Percentiles rank a stretch among this genome's conserved stretches.
Evolutionary conservation across 176 grass and related monocot genomes (phyloP).

Genomic region (Zoysia japonica): DNA sequence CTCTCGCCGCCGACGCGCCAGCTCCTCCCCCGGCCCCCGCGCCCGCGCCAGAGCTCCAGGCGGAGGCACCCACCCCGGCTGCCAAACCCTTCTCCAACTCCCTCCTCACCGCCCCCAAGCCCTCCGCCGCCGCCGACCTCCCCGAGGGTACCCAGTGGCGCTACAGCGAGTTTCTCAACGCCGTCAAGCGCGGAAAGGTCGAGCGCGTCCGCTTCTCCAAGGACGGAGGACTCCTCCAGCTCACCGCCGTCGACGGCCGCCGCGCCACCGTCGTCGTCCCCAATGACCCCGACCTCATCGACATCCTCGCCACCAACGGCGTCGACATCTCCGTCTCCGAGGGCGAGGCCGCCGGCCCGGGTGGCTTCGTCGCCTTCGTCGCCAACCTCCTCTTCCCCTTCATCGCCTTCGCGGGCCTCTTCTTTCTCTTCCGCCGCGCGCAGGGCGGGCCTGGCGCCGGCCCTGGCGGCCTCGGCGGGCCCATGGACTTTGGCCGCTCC

Average conservation of each 20-base stretch:
- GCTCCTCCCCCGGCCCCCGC: not conserved
- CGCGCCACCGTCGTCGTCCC: constrained; percentile 75
- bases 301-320: constrained; percentile 94
- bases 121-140: constrained; percentile 51
- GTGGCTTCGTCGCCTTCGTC: constrained; percentile 64
- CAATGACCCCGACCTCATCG: constrained; percentile 92
- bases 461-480: constrained; percentile 80
- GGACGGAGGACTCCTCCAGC: constrained; percentile 75
- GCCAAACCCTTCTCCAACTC: constrained; percentile 68
- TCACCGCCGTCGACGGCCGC: constrained; percentile 76
- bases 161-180: constrained; percentile 93
- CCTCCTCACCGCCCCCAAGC: constrained; percentile 66
- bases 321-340: constrained; percentile 98
- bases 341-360: constrained; percentile 61
- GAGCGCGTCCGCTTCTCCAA: constrained; percentile 91
- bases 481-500: constrained; percentile 95
- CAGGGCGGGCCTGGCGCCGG: constrained; percentile 79
- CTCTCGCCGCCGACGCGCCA: constrained; percentile 62
- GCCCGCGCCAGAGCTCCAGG: constrained; percentile 39
- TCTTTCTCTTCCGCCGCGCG: constrained; percentile 94
- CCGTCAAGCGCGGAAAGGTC: constrained; percentile 88
- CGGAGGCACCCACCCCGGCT: constrained; percentile 46
- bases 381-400: constrained; percentile 93
- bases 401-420: constrained; percentile 85
- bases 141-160: constrained; percentile 85